These are phyloP conservation scores for Musa schizocarpa DNA, from an alignment of 176 grass and related monocot species.

Conservation along the genomic window DNA sequence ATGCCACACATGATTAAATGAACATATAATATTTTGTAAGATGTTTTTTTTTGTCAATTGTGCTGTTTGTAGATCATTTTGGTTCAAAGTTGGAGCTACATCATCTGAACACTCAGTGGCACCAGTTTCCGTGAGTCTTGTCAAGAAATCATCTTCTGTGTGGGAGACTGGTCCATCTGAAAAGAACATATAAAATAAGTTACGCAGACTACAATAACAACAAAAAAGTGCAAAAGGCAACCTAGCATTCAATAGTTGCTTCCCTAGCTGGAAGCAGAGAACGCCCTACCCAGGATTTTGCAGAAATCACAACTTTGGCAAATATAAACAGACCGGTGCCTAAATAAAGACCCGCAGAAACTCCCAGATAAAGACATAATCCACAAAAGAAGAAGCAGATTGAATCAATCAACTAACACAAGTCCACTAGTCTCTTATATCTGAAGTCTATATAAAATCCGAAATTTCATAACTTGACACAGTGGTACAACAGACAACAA, in stretches of 20 bases:
- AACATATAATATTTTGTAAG: conserved; percentile 37
- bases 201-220: background rate
- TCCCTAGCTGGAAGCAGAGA: background rate
- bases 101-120: conserved; percentile 50
- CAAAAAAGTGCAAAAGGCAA: background rate
- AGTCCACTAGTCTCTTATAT: too few relatives aligned
- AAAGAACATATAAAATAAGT: conserved; percentile 2
- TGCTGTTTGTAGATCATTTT: conserved; percentile 24
- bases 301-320: background rate
- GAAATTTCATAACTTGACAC: too few relatives aligned
- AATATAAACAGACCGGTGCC: background rate
- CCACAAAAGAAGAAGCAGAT: background rate
- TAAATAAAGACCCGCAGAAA: background rate
- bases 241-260: background rate
- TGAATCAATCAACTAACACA: too few relatives aligned
- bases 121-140: conserved; percentile 51
- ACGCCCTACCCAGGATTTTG: background rate
- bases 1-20: conserved; percentile 37
- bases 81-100: conserved; percentile 30
- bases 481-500: too few relatives aligned
- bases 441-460: too few relatives aligned
- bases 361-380: background rate
- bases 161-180: conserved; percentile 48
- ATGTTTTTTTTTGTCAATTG: conserved; percentile 31
- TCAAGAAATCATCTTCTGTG: conserved; percentile 43